Evolutionary conservation across 1,284 basidiomycete genomes (phyloP).

Genomic region (Ceratobasidium theobromae): DNA sequence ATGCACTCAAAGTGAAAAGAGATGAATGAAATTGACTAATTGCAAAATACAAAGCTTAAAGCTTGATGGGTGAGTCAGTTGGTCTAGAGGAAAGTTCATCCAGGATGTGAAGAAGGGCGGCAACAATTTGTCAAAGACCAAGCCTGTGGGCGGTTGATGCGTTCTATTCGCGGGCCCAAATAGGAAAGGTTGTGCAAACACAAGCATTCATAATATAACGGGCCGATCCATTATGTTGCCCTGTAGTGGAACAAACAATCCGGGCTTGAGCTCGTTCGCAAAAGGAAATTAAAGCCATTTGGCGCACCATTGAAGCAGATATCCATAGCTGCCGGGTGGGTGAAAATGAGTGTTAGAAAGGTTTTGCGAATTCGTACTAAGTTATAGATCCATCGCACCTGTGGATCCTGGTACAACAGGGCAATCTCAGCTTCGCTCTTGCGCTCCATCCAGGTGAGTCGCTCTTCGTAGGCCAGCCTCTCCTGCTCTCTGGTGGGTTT

Average conservation of each 20-base stretch:
- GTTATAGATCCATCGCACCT: constrained; percentile 3
- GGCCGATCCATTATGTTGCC: constrained; percentile 29
- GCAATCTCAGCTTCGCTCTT: not conserved
- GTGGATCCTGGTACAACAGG: constrained; percentile 21
- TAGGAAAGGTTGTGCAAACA: not conserved
- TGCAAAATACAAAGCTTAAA: not conserved
- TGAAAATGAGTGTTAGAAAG: not conserved
- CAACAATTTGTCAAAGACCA: too few relatives aligned
- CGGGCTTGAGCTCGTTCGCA: not conserved
- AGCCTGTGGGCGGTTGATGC: too few relatives aligned
- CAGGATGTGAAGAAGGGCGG: too few relatives aligned
- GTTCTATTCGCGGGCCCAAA: too few relatives aligned
- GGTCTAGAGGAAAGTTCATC: too few relatives aligned
- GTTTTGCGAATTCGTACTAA: not conserved
- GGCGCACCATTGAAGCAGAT: constrained; percentile 25
- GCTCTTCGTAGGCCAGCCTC: constrained; percentile 5
- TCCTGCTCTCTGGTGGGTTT: constrained; percentile 10
- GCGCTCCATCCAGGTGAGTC: not conserved
- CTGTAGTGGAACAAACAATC: not conserved
- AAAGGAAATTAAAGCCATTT: not conserved
- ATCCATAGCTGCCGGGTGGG: constrained; percentile 15
- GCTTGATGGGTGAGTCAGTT: not conserved
- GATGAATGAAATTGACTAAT: not conserved
- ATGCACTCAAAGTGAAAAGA: not conserved
- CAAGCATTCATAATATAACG: constrained; percentile 3